Base-by-base conservation (phyloP, 306 rosid species). In the Gleditsia sinensis region DNA sequence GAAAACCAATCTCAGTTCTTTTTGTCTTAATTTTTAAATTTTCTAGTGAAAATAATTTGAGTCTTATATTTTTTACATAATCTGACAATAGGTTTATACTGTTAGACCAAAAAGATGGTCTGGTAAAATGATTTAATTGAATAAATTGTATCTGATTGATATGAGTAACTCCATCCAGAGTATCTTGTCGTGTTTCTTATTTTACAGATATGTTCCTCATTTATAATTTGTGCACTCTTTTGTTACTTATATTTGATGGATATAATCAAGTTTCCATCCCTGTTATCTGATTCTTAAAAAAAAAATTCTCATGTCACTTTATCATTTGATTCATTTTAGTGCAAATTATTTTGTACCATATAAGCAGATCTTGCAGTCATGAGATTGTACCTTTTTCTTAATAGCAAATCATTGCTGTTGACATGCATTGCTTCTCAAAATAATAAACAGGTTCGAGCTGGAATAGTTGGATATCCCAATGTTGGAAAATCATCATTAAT, bases 401-500 rank as follows among this genome's bases (percentile, higher is more conserved):
- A 5, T 65, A 23, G 33, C 4, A 69, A 55, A 46, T 71, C 7
- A 20, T 74, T 28, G 23, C 11, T 2, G 11, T 61, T 73, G 28
- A 46, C 54, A 33, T 65, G 21, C 11, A 49, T 43, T 77, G 61
- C 72, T 75, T 54, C 46, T 46, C 49, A 59, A 39, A 30, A 13
- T 69, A 24, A 32, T 62, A 23, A 71, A 72, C 77, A 94, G 98
- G 89, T 94, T 77, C 96, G 97, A 79, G 98, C 98, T 77, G 97
- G 98, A 83, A 87, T 91, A 81, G 89, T 94, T 79, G 98, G 98
- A 70, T 91, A 94, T 83, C 97, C 97, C 55, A 94, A 94, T 76
- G 98, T 94, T 71, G 98, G 98, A 12, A 94, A 94, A 63, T 91
- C 98, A 48, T 94, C 98, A 57, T 69, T 94, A 80, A 81, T 94